Evolutionary conservation across 2,329 filamentous ascomycete genomes (phyloP).

Genomic region (Aspergillus puulaauensis): DNA sequence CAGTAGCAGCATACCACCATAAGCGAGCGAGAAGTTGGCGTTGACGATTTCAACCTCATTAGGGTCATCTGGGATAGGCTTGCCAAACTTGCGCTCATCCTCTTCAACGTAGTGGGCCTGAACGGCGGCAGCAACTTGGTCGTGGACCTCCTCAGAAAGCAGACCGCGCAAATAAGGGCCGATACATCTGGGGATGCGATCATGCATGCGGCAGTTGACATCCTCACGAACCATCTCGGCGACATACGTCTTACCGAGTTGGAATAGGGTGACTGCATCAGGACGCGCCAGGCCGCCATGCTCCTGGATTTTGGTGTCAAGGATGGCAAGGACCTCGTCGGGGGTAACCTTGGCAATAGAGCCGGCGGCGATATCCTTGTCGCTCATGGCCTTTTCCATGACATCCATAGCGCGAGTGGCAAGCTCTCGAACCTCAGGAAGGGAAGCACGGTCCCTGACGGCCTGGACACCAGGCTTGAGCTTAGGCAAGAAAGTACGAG

Average conservation of each 20-base stretch:
- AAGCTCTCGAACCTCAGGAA: conserved; percentile 91
- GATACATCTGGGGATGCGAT: conserved; percentile 68
- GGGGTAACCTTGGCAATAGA: conserved; percentile 62
- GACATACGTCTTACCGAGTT: conserved; percentile 70
- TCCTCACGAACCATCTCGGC: conserved; percentile 83
- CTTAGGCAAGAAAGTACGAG: conserved; percentile 91
- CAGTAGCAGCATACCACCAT: conserved; percentile 94
- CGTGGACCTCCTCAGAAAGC: conserved; percentile 61
- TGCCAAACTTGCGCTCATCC: conserved; percentile 82
- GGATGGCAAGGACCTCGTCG: conserved; percentile 71
- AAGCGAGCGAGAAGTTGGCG: conserved; percentile 93
- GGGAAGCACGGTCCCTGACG: conserved; percentile 81
- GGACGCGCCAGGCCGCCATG: conserved; percentile 63
- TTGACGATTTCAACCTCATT: conserved; percentile 97
- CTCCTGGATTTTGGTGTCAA: conserved; percentile 75
- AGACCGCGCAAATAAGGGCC: conserved; percentile 74
- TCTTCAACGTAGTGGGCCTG: conserved; percentile 77
- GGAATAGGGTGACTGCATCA: conserved; percentile 63
- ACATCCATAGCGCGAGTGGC: conserved; percentile 78
- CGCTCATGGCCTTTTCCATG: conserved; percentile 89
- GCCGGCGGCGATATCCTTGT: conserved; percentile 56
- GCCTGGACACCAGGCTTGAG: conserved; percentile 89
- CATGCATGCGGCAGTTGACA: conserved; percentile 76
- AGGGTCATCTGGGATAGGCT: conserved; percentile 81
- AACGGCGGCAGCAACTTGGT: conserved; percentile 69